A percentile compares a stretch with the other conserved stretches of the same genome.
phyloP scores from a whole-genome alignment of 164 flowering plant species.

The Berberis vulgaris region DNA sequence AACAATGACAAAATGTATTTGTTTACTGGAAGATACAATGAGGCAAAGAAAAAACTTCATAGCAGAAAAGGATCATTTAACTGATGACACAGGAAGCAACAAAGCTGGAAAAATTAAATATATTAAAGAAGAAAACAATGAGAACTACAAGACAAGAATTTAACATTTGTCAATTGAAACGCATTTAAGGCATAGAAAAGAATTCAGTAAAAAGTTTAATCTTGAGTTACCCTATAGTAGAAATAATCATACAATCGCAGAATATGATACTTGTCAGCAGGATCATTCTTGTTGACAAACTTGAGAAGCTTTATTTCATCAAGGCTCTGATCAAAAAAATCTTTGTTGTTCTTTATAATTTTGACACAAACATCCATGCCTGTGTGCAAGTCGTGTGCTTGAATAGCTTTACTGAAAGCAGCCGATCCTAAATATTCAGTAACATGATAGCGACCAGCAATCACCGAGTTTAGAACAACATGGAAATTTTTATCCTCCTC shows the following conservation, averaged over 20 bases:
- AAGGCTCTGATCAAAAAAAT: conserved; percentile 98
- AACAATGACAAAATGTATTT: no score
- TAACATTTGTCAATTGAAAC: no score
- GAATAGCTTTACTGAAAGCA: conserved; percentile 98
- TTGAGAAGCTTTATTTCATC: conserved; percentile 99
- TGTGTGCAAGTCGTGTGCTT: conserved; percentile 97
- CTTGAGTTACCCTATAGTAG: conserved; percentile 80
- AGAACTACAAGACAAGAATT: no score
- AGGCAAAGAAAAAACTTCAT: no score
- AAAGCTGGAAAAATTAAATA: no score
- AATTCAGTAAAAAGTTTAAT: background rate
- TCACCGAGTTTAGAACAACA: conserved; percentile 87
- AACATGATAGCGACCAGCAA: conserved; percentile 98
- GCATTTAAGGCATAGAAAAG: background rate
- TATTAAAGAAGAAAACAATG: no score
- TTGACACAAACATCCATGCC: conserved; percentile 99
- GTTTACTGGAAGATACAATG: no score
- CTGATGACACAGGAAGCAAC: no score
- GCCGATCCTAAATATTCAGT: conserved; percentile 99
- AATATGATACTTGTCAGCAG: conserved; percentile 91
- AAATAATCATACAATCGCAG: conserved; percentile 94
- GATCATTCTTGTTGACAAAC: conserved; percentile 95
- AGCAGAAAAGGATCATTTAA: no score
- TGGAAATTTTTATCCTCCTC: conserved; percentile 99
- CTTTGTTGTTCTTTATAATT: conserved; percentile 97